Base-by-base conservation (phyloP, 495 filamentous ascomycete species). In the Physcia stellaris region DNA sequence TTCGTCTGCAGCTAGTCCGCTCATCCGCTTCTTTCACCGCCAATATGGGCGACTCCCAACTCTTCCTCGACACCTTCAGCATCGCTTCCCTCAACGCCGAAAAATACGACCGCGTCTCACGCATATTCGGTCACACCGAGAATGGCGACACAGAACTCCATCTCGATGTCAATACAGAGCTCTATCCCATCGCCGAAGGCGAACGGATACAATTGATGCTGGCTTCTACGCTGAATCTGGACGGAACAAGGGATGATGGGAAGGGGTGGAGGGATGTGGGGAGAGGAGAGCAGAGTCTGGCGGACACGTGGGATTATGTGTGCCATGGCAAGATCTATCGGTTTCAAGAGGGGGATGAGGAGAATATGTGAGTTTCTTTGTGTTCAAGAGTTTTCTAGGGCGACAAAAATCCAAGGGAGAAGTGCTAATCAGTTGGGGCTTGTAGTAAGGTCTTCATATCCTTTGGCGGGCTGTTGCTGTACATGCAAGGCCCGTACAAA, bases 311-410 rank as follows among this genome's bases (percentile, higher is more conserved):
- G 44, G 92, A 99, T 50, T 99, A 99, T 57, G 90, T 96, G 32
- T 94, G 86, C 59, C 77, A 94, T 59, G 90, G 90, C 43, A 96
- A 95, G 75, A 79, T 94, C 24, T 99, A 99, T 65, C 79, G 86
- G 49, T 95, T 96, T 56, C 86, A 92, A 61, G 90, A 95, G 57
- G 82, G 72, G 30, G 77, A 80, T 47, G 75, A 75, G 22, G 75
- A 81, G 53, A 83, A 70, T 39, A 90, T 95, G 90, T 94, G 63
- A 64, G 86, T 67, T 30, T 17, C n/a, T 32, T 13, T 26, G 1
- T 13, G 24, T 17, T 1, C 22, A 2, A 23, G 18, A 16, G 15
- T 31, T 26, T 41, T 24, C 3, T 19, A 23, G 10, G 1, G 20
- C 27, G 27, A 12, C 12, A n/a, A 35, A 36, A 17, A 12, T 17